Evolutionary conservation across 352 stramenopile species (phyloP).

Genomic region (Pythium dissimile): DNA sequence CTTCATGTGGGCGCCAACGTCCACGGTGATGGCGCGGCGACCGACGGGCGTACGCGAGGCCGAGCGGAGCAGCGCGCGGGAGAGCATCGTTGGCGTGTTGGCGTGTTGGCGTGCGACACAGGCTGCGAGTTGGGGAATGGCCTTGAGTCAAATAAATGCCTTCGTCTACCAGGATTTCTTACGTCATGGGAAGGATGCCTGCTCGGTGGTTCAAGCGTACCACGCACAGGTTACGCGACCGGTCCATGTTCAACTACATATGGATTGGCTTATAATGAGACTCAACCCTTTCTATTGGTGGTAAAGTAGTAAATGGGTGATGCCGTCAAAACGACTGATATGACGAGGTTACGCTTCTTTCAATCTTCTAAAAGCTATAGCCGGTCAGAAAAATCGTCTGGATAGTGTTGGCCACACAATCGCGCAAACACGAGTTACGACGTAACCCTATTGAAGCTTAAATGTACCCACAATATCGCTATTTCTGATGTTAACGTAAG

Average conservation of each 20-base stretch:
- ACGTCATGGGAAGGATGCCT: constrained; percentile 9
- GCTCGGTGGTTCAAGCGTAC: constrained; percentile 7
- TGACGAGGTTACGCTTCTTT: not conserved
- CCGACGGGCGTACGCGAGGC: constrained; percentile 1
- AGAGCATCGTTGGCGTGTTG: not conserved
- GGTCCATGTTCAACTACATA: constrained; percentile 19
- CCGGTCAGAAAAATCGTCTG: not conserved
- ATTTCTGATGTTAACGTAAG: no score
- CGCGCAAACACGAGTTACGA: constrained; percentile 6
- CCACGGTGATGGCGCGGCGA: constrained; percentile 27
- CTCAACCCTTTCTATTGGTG: not conserved
- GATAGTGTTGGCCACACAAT: constrained; percentile 17
- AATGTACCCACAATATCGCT: no score
- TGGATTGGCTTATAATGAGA: constrained; percentile 3
- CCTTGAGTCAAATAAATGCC: no score
- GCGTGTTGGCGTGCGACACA: not conserved
- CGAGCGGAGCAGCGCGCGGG: constrained; percentile 8
- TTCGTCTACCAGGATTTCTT: constrained; percentile 12
- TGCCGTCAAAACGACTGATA: constrained; percentile 13
- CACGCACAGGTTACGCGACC: not conserved
- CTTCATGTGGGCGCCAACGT: constrained; percentile 26
- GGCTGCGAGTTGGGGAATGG: not conserved
- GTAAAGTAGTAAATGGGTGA: not conserved
- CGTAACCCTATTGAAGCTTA: no score
- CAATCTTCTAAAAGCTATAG: not conserved